Base-by-base conservation (phyloP, 495 filamentous ascomycete species). In the Evernia prunastri region DNA sequence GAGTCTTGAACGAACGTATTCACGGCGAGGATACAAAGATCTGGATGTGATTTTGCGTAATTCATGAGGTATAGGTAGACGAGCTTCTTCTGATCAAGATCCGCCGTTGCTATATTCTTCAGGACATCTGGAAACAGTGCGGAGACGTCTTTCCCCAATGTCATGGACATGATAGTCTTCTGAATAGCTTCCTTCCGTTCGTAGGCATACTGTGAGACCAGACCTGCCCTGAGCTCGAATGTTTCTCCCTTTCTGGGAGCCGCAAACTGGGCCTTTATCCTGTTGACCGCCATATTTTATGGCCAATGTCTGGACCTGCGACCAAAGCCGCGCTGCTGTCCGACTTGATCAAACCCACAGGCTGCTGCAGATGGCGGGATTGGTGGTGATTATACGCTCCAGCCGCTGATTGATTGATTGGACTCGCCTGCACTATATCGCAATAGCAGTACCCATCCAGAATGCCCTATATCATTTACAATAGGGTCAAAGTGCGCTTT, bases 131-230 rank as follows among this genome's bases (percentile, higher is more conserved):
- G 94, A 75, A 99, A 99, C 42, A 99, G 80, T 36, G 92, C 89
- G 58, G 94, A 99, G 42, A 99, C 94, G 76, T 99, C 94, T 74
- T 99, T 99, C 68, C 94, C 94, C 62, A 99, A 78, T 0, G 94
- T 99, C 94, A 99, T 99, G 70, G 94, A 89, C 90, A 96, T 96
- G 76, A 99, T 99, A 43, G 94, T 99, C 79, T 96, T 97, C 75
- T 97, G 92, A 69, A 99, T 99, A 25, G 95, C 88, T 77, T 99
- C 94, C 75, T 99, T 99, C 67, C 93, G 85, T 82, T 99, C 94
- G 76, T 95, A 96, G 63, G 95, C 94, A 87, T 97, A 99, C 78
- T 99, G 94, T 61, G 94, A 99, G 78, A 97, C 95, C 72, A 99
- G 81, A 62, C 94, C 94, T 67, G 93, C 91, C 75, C 95, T 87